These are phyloP conservation scores for Mucor sp. DNA, from an alignment of 371 early-diverging fungal genomes.

Conservation along the genomic window DNA sequence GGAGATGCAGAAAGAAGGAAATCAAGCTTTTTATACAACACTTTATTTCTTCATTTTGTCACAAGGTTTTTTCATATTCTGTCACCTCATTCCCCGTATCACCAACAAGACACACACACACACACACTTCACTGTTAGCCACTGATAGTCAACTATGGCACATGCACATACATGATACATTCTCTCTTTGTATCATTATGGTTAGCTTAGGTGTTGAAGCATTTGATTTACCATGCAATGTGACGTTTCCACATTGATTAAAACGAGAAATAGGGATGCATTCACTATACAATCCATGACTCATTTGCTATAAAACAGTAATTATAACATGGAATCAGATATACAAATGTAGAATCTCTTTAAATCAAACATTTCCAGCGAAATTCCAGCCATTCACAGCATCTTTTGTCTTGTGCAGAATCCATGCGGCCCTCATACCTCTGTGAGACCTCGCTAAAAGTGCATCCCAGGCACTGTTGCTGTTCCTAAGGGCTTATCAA, in stretches of 20 bases:
- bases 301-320: not conserved
- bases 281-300: not conserved
- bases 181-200: not conserved
- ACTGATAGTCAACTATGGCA: conserved; percentile 10
- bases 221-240: conserved; percentile 5
- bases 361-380: too few relatives aligned
- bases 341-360: not conserved
- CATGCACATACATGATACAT: conserved; percentile 16
- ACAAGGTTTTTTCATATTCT: conserved; percentile 6
- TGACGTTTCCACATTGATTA: conserved; percentile 2
- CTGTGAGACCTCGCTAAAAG: too few relatives aligned
- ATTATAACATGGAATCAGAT: not conserved
- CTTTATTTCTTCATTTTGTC: not conserved
- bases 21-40: not conserved
- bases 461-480: too few relatives aligned
- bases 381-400: too few relatives aligned
- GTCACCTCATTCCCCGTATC: conserved; percentile 9
- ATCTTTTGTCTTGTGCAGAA: too few relatives aligned
- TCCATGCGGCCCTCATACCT: too few relatives aligned
- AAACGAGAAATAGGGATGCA: not conserved
- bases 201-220: conserved; percentile 9
- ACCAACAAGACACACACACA: not conserved
- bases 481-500: too few relatives aligned
- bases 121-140: not conserved
- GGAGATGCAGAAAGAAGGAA: not conserved